Conservation (phyloP, 257 asterid species). For the Solanum neorickii region DNA sequence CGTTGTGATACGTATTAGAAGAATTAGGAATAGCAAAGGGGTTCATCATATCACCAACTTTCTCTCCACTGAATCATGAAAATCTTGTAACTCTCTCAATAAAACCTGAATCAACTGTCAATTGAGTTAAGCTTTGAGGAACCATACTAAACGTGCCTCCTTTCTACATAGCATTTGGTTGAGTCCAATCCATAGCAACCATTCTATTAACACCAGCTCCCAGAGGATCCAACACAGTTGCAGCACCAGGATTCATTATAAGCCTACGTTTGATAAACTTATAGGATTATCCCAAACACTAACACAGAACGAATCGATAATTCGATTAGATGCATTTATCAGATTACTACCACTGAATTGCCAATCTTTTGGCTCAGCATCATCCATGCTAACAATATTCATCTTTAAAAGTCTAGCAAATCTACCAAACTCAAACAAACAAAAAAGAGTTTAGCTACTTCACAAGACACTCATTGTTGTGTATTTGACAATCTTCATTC, state of each 20-base stretch:
- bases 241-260: slow-evolving; percentile 14
- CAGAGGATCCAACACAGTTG: not conserved
- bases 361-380: slow-evolving; percentile 17
- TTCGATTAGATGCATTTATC: slow-evolving; percentile 7
- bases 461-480: not conserved
- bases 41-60: slow-evolving; percentile 37
- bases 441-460: not conserved
- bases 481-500: not conserved
- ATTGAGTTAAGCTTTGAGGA: slow-evolving; percentile 50
- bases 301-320: slow-evolving; percentile 40
- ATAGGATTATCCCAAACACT: slow-evolving; percentile 47
- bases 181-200: slow-evolving; percentile 28
- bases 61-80: slow-evolving; percentile 80
- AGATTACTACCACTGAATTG: slow-evolving; percentile 32
- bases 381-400: not conserved
- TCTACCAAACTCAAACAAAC: not conserved
- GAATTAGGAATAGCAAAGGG: slow-evolving; percentile 22
- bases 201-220: slow-evolving; percentile 12
- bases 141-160: slow-evolving; percentile 17
- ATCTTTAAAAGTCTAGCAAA: not conserved
- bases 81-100: slow-evolving; percentile 79
- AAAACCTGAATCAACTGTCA: slow-evolving; percentile 71
- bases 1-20: slow-evolving; percentile 18
- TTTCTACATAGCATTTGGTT: slow-evolving; percentile 13
- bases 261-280: slow-evolving; percentile 24